Conservation (phyloP, 768 basidiomycete species). For the Dentipellis sp. region DNA sequence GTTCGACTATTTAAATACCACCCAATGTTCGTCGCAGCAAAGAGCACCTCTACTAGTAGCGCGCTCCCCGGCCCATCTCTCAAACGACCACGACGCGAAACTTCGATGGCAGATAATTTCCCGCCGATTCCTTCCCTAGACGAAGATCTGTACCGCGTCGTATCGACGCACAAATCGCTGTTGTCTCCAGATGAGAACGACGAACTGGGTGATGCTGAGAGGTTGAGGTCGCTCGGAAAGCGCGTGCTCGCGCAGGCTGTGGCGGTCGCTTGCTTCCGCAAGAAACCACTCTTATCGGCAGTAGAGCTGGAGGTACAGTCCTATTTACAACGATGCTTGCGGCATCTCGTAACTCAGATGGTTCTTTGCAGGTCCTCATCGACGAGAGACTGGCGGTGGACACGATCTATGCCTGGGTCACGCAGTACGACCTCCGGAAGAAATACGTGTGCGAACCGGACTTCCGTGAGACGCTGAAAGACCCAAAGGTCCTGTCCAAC, state of each 20-base stretch:
- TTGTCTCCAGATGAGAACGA: slow-evolving; percentile 25
- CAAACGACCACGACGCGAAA: slow-evolving; percentile 29
- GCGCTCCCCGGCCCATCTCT: slow-evolving; percentile 15
- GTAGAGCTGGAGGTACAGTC: slow-evolving; percentile 42
- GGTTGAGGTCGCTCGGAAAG: slow-evolving; percentile 43
- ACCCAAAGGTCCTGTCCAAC: neutral
- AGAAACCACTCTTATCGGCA: slow-evolving; percentile 40
- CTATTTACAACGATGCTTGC: neutral
- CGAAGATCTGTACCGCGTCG: slow-evolving; percentile 50
- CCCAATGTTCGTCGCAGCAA: neutral
- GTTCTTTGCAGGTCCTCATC: neutral
- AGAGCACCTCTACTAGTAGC: slow-evolving; percentile 3
- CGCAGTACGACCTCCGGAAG: slow-evolving; percentile 7
- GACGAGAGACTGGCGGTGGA: slow-evolving; percentile 1
- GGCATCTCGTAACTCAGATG: neutral
- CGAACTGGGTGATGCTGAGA: slow-evolving; percentile 46
- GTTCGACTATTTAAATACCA: neutral
- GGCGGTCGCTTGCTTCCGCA: slow-evolving; percentile 37
- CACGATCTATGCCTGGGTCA: slow-evolving; percentile 9
- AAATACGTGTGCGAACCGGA: slow-evolving; percentile 6
- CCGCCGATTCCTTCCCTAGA: slow-evolving; percentile 42
- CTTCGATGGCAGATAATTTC: slow-evolving; percentile 16
- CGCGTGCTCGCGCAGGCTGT: slow-evolving; percentile 37
- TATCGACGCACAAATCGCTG: slow-evolving; percentile 63
- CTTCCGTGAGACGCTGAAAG: slow-evolving; percentile 1